A percentile compares a stretch with the other conserved stretches of the same genome.
Conservation (phyloP, 257 asterid genomes). For the Solanum okadae region DNA sequence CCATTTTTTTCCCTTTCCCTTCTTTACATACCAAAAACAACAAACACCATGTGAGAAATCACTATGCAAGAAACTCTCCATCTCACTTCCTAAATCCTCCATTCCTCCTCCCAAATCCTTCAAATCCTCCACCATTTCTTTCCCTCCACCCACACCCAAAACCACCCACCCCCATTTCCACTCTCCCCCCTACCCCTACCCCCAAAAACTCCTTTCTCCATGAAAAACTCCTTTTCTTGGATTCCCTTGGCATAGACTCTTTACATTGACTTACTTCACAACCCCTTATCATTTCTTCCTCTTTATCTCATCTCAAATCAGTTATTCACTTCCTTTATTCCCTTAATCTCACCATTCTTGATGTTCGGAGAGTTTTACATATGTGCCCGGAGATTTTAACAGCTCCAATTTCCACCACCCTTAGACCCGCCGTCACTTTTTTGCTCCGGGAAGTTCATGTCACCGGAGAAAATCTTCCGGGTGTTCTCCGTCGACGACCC, state of each 20-base stretch:
- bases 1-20: neutral
- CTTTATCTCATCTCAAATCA: constrained; percentile 52
- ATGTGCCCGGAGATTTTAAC: constrained; percentile 81
- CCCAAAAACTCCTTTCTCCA: constrained; percentile 21
- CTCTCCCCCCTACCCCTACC: constrained; percentile 4
- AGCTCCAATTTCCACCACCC: constrained; percentile 23
- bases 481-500: constrained; percentile 83
- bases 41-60: neutral
- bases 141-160: constrained; percentile 20
- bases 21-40: neutral
- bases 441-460: constrained; percentile 79
- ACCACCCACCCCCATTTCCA: constrained; percentile 6
- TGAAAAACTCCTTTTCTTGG: constrained; percentile 61
- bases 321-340: constrained; percentile 52
- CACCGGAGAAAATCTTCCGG: constrained; percentile 35
- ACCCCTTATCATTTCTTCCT: constrained; percentile 44
- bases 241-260: constrained; percentile 75
- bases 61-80: constrained; percentile 30
- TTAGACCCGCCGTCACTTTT: constrained; percentile 62
- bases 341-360: constrained; percentile 36
- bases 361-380: constrained; percentile 58
- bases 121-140: neutral
- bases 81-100: constrained; percentile 12
- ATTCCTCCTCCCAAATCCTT: constrained; percentile 7
- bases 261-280: constrained; percentile 44